Evolutionary conservation across 2,329 filamentous ascomycete genomes (phyloP), one percentile per base, ranked within the genome.

Genomic region (Trichophyton verrucosum): DNA sequence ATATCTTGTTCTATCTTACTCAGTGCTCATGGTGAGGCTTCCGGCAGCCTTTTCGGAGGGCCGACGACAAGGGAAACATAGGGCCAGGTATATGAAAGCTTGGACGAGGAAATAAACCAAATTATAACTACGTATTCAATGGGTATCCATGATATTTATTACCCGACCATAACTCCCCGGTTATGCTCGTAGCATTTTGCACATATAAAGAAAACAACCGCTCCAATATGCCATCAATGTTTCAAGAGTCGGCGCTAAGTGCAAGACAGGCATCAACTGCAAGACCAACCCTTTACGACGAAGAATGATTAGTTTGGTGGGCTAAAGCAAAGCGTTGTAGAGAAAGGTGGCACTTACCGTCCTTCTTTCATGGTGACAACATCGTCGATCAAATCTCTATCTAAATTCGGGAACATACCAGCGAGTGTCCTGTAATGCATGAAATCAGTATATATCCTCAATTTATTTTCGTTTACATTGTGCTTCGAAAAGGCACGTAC

Each of bases 281-380:
- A 66, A 90, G 77, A 44, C 88, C 88, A 68, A 94, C 88, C 74
- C 88, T 91, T 67, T 58, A 57, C 15, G 13, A 55, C 24, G 15
- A 22, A 46, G 13, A 13, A 57, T 33, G 27, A 30, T 33, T 33
- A 56, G 40, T 33, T 42, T 6, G 33, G 46, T 36, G 17, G 3
- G 30, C 20, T n/a, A 8, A 46, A 46, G 9, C 30, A 13, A 15
- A 36, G 42, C 56, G 60, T 11, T 13, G 36, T 13, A 15, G 55
- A 30, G 27, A 59, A 22, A 17, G 1, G 33, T 4, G 13, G 27
- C 15, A 82, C 88, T 77, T 74, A 92, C 90, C 89, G 84, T 71
- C 94, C 95, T 74, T 96, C 87, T 76, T 99, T 96, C 77, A 95
- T 85, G 72, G 92, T 86, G 27, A 99, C 94, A 46, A 99, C 94